Conservation (phyloP, 768 basidiomycete species). For the Pleurotus salmoneostramineus region DNA sequence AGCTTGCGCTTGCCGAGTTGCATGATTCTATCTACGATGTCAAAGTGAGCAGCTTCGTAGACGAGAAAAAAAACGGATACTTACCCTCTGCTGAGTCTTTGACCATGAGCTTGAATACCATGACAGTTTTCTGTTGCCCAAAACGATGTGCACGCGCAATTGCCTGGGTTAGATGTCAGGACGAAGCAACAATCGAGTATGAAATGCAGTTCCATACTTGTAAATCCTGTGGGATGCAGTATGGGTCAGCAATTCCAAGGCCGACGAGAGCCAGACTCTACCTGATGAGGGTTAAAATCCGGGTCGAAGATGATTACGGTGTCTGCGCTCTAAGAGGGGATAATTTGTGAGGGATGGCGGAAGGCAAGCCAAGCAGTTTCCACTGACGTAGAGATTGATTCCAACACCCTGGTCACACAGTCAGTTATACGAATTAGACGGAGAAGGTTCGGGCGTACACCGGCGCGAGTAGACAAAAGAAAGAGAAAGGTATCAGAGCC, state of each 20-base stretch:
- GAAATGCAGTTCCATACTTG: constrained; percentile 53
- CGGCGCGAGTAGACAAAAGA: constrained; percentile 88
- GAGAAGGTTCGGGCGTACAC: constrained; percentile 32
- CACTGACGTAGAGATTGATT: constrained; percentile 68
- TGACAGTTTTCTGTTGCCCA: constrained; percentile 90
- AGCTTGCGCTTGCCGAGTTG: constrained; percentile 95
- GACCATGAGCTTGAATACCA: constrained; percentile 95
- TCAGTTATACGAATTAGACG: not conserved
- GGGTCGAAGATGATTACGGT: constrained; percentile 93
- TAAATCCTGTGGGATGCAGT: constrained; percentile 54
- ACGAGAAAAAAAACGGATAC: not conserved
- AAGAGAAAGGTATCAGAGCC: constrained; percentile 89
- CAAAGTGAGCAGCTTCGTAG: constrained; percentile 1
- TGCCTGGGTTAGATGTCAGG: constrained; percentile 49
- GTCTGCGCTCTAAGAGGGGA: constrained; percentile 66
- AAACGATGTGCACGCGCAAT: constrained; percentile 93
- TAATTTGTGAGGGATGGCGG: constrained; percentile 12
- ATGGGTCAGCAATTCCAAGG: not conserved
- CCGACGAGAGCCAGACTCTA: constrained; percentile 23
- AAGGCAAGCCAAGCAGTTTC: not conserved
- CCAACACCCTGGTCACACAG: constrained; percentile 60
- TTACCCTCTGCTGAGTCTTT: constrained; percentile 90
- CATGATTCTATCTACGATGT: constrained; percentile 74
- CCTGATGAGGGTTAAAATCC: constrained; percentile 98
- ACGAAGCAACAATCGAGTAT: not conserved